Evolutionary conservation across 2,329 filamentous ascomycete species (phyloP).

Genomic region (Pseudogymnoascus sp.): DNA sequence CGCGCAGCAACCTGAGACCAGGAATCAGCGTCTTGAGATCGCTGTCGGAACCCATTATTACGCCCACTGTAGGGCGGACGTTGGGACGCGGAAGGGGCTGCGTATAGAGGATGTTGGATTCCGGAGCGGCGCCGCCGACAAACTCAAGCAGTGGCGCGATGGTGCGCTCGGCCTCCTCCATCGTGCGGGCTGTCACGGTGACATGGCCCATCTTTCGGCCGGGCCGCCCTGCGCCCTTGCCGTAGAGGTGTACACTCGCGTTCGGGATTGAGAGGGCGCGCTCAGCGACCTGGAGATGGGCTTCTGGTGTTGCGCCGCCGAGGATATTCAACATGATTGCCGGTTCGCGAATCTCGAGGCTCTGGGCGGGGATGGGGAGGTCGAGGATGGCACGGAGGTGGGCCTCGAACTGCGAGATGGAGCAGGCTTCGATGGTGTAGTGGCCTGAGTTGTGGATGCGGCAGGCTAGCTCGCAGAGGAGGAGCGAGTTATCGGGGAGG

Average conservation of each 20-base stretch:
- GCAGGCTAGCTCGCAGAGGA: conserved; percentile 72
- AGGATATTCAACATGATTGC: conserved; percentile 78
- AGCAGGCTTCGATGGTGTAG: conserved; percentile 87
- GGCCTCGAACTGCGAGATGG: conserved; percentile 84
- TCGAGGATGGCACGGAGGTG: conserved; percentile 76
- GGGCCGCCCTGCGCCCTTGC: conserved; percentile 70
- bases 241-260: conserved; percentile 76
- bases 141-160: conserved; percentile 62
- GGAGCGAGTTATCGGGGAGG: conserved; percentile 58
- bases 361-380: conserved; percentile 34
- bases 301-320: conserved; percentile 56
- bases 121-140: conserved; percentile 43
- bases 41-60: conserved; percentile 80
- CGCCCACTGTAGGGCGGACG: conserved; percentile 52
- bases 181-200: conserved; percentile 64
- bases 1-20: conserved; percentile 56
- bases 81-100: conserved; percentile 14
- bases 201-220: conserved; percentile 94
- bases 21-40: conserved; percentile 61
- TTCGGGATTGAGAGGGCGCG: conserved; percentile 49
- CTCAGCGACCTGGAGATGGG: conserved; percentile 49
- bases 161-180: conserved; percentile 58
- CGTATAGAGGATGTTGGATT: not conserved
- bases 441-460: conserved; percentile 88
- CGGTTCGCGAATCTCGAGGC: conserved; percentile 50